Percentiles rank a stretch among this genome's conserved stretches.
Conservation (phyloP, 2,329 filamentous ascomycete genomes). For the Sporothrix brasiliensis region DNA sequence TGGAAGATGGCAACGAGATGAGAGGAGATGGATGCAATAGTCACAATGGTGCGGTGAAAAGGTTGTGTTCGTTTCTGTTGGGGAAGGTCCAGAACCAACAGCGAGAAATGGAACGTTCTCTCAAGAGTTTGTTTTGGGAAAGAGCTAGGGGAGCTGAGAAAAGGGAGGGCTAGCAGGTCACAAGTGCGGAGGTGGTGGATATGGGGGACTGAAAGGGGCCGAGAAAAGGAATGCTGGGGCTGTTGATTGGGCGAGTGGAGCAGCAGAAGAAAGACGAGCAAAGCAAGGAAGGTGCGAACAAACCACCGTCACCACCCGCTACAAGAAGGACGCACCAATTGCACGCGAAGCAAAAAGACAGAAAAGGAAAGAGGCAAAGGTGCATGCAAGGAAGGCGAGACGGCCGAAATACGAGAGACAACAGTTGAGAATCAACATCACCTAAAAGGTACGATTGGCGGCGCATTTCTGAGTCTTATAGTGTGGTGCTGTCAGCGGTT, state of each 20-base stretch:
- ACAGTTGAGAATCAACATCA: background rate
- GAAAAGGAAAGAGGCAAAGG: background rate
- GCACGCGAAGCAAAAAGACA: background rate
- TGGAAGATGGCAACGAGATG: background rate
- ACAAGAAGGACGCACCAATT: slow-evolving; percentile 4
- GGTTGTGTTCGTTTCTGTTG: slow-evolving; percentile 13
- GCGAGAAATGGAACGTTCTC: slow-evolving; percentile 8
- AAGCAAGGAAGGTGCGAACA: slow-evolving; percentile 13
- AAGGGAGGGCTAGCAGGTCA: slow-evolving; percentile 12
- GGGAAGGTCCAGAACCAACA: slow-evolving; percentile 21
- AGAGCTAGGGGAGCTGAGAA: slow-evolving; percentile 23
- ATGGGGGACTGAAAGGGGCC: slow-evolving; percentile 16
- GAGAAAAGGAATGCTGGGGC: slow-evolving; percentile 26
- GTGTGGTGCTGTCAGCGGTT: background rate
- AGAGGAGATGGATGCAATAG: background rate
- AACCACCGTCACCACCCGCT: slow-evolving; percentile 5
- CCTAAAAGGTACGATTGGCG: background rate
- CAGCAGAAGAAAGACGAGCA: background rate
- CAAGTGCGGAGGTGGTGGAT: slow-evolving; percentile 23
- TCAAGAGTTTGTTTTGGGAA: background rate
- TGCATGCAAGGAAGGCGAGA: slow-evolving; percentile 14
- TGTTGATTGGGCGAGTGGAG: slow-evolving; percentile 17
- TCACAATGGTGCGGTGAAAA: slow-evolving; percentile 5
- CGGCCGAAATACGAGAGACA: slow-evolving; percentile 3
- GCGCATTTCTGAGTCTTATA: slow-evolving; percentile 9